Evolutionary conservation across 345 rosid species (phyloP).

Genomic region (Eucalyptus virginea): DNA sequence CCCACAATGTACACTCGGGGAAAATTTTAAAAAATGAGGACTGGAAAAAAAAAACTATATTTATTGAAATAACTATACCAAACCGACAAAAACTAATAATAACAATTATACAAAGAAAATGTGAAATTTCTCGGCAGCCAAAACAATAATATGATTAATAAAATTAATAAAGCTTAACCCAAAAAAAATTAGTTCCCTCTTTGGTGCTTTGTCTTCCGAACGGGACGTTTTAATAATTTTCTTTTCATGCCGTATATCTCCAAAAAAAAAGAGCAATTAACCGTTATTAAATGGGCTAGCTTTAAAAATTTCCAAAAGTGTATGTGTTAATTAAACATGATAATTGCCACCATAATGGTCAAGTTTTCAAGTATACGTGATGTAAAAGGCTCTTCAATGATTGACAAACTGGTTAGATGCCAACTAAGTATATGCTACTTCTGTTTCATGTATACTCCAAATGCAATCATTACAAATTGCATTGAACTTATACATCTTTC

Average conservation of each 20-base stretch:
- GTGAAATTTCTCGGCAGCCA: not conserved
- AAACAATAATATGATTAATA: not conserved
- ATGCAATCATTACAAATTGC: not conserved
- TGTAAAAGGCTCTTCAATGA: not conserved
- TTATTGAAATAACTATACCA: not conserved
- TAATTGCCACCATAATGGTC: not conserved
- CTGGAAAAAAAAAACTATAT: not conserved
- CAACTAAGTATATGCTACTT: not conserved
- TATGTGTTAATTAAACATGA: not conserved
- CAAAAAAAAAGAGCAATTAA: fast-evolving
- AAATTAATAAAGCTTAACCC: not conserved
- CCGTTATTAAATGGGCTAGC: not conserved
- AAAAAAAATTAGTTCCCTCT: not conserved
- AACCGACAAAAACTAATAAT: not conserved
- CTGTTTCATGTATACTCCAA: not conserved
- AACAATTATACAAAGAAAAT: not conserved
- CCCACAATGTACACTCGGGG: not conserved
- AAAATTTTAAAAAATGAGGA: not conserved
- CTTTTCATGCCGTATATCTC: not conserved
- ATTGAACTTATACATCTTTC: not conserved
- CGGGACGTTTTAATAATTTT: not conserved
- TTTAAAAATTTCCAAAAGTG: not conserved
- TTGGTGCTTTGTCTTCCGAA: not conserved
- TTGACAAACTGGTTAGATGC: not conserved
- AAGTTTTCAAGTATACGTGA: not conserved